A percentile compares a stretch with the other conserved stretches of the same genome.
Conservation (phyloP, 805 yeast genomes). For the Zygosaccharomyces gambellarensis region DNA sequence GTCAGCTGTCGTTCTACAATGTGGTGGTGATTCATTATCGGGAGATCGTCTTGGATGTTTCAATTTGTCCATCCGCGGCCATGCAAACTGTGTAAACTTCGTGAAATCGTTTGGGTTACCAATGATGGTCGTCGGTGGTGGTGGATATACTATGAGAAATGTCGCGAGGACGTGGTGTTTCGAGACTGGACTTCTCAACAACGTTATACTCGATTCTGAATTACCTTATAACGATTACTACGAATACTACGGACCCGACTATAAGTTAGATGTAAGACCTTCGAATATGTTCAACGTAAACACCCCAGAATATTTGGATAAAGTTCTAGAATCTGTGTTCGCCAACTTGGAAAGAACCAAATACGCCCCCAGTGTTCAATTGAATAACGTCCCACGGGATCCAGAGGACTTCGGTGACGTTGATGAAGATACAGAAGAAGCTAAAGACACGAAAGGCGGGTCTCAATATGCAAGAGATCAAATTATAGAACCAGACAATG, state of each 20-base stretch:
- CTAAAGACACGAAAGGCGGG: constrained; percentile 88
- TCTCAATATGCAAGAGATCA: constrained; percentile 80
- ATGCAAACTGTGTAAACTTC: constrained; percentile 90
- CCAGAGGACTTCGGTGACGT: constrained; percentile 82
- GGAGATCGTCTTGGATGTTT: constrained; percentile 93
- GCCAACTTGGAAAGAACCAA: constrained; percentile 82
- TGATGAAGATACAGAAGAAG: constrained; percentile 74
- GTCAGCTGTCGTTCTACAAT: constrained; percentile 88
- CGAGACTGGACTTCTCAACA: constrained; percentile 79
- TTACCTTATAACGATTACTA: constrained; percentile 92
- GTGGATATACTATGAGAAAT: constrained; percentile 95
- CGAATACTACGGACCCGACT: constrained; percentile 97
- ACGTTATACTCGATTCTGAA: constrained; percentile 59
- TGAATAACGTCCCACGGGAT: constrained; percentile 84
- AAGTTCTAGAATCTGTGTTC: constrained; percentile 71
- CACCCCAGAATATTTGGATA: constrained; percentile 84
- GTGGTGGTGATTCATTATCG: constrained; percentile 95
- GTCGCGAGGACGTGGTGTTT: constrained; percentile 94
- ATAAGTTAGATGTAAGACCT: constrained; percentile 88
- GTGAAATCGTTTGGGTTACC: constrained; percentile 88
- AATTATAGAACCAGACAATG: constrained; percentile 64
- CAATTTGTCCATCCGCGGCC: constrained; percentile 86
- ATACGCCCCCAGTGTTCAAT: constrained; percentile 95
- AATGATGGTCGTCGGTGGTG: constrained; percentile 90
- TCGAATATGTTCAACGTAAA: constrained; percentile 96